Evolutionary conservation across 495 filamentous ascomycete genomes (phyloP).

Genomic region (Penicillium taxi): DNA sequence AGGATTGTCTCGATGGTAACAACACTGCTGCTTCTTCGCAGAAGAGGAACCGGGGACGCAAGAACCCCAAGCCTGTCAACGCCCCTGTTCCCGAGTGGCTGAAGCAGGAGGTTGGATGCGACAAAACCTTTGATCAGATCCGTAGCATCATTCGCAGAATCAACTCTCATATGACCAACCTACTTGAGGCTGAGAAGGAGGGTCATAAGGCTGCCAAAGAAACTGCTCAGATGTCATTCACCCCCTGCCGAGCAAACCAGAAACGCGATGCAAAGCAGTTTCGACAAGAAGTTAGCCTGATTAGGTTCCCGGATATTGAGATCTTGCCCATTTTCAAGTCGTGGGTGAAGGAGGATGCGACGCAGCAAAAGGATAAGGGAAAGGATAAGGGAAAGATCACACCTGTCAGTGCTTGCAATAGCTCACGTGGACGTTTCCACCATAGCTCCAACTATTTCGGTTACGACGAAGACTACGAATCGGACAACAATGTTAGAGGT

Average conservation of each 20-base stretch:
- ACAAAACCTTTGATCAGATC: conserved; percentile 27
- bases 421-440: too few relatives aligned
- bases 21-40: not conserved
- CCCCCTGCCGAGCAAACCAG: not conserved
- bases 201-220: not conserved
- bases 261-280: not conserved
- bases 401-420: too few relatives aligned
- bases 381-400: not conserved
- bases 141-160: conserved; percentile 19
- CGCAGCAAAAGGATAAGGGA: not conserved
- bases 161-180: conserved; percentile 9
- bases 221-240: not conserved
- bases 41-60: not conserved
- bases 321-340: conserved; percentile 50
- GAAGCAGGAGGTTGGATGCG: conserved; percentile 13
- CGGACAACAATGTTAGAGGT: not conserved
- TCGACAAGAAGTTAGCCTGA: conserved; percentile 1
- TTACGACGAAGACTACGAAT: not conserved
- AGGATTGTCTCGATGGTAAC: conserved; percentile 11
- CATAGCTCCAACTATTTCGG: too few relatives aligned
- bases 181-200: conserved; percentile 5
- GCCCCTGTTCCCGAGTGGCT: conserved; percentile 33
- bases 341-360: conserved; percentile 15
- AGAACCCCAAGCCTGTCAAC: conserved; percentile 15
- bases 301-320: conserved; percentile 57